A percentile compares a stretch with the other conserved stretches of the same genome.
These are phyloP conservation scores for Sordariomycetes sp. DNA, from an alignment of 2,329 filamentous ascomycete species.

Conservation along the genomic window DNA sequence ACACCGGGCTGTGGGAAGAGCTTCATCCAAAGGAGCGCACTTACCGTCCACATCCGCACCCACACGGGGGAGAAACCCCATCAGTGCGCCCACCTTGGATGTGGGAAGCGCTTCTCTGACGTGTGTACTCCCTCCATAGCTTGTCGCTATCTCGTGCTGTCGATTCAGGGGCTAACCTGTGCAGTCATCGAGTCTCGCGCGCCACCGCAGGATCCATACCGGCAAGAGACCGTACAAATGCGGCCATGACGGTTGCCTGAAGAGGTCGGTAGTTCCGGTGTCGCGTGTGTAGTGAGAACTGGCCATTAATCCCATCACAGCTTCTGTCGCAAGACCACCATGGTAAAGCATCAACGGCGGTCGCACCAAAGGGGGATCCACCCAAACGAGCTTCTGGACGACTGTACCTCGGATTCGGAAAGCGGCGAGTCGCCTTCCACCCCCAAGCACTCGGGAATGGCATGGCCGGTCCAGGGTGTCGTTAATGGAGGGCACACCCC, in stretches of 20 bases:
- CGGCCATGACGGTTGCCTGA: conserved; percentile 48
- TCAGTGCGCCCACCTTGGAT: conserved; percentile 53
- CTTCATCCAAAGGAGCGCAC: conserved; percentile 60
- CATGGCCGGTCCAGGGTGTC: conserved; percentile 36
- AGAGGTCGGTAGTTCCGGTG: conserved; percentile 34
- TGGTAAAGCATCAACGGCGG: conserved; percentile 56
- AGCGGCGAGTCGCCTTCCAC: conserved; percentile 49
- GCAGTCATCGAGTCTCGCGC: conserved; percentile 54
- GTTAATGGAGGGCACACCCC: conserved; percentile 20
- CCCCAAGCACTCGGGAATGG: conserved; percentile 39
- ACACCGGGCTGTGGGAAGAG: conserved; percentile 54
- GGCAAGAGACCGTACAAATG: conserved; percentile 58
- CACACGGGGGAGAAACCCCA: conserved; percentile 66
- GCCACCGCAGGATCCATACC: conserved; percentile 55
- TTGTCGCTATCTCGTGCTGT: not conserved
- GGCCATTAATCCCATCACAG: conserved; percentile 21
- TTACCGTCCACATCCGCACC: conserved; percentile 61
- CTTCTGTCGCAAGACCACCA: conserved; percentile 63
- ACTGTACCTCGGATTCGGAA: conserved; percentile 46
- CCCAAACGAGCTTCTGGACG: conserved; percentile 40
- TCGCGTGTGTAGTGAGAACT: not conserved
- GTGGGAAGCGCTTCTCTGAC: conserved; percentile 60
- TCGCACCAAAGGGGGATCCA: conserved; percentile 50
- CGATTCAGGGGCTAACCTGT: conserved; percentile 16
- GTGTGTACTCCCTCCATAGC: conserved; percentile 29